Evolutionary conservation across 2,329 filamentous ascomycete species (phyloP), one percentile per base, ranked within the genome.

Genomic region (Beauveria caledonica): DNA sequence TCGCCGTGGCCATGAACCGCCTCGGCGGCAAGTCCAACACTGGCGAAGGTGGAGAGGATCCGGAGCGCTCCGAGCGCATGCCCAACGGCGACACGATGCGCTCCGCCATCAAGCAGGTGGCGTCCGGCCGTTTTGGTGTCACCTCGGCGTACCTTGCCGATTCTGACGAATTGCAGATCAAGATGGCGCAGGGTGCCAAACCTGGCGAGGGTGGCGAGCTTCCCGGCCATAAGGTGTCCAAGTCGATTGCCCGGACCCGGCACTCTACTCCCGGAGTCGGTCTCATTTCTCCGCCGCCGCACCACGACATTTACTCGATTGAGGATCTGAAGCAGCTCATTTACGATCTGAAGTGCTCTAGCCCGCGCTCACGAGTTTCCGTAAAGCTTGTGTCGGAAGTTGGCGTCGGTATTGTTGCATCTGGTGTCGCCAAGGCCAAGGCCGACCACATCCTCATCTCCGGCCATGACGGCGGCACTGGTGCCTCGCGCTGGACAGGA

Each of bases 161-260:
- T 73, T 90, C 93, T 19, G 93, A 97, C 70, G 92, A 97, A 77
- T 80, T 97, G 50, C 93, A 97, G 75, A 97, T 97, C 78, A 97
- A 97, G 84, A 97, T 97, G 93, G 93, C 93, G 10, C 93, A 97
- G 77, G 93, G 93, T 73, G 93, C 93, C 64, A 97, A 97, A 83
- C 93, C 93, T 60, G 93, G 93, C 76, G 93, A 97, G 76, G 93
- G 93, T 79, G 93, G 93, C 83, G 93, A 97, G 76, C 85, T 97
- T 70, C 93, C 93, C 54, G 93, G 93, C 45, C 92, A 97, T 81
- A 97, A 97, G 78, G 93, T 97, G 29, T 94, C 92, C 63, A 90
- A 90, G 70, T 90, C 91, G 7, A 97, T 97, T 74, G 93, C 91
- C 61, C 89, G 90, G 68, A 97, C 93, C 61, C 88, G 93, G 73